Percentiles rank a stretch among this genome's conserved stretches.
Evolutionary conservation across 331 rosid species (phyloP).

Genomic region (Rosa hybrid): DNA sequence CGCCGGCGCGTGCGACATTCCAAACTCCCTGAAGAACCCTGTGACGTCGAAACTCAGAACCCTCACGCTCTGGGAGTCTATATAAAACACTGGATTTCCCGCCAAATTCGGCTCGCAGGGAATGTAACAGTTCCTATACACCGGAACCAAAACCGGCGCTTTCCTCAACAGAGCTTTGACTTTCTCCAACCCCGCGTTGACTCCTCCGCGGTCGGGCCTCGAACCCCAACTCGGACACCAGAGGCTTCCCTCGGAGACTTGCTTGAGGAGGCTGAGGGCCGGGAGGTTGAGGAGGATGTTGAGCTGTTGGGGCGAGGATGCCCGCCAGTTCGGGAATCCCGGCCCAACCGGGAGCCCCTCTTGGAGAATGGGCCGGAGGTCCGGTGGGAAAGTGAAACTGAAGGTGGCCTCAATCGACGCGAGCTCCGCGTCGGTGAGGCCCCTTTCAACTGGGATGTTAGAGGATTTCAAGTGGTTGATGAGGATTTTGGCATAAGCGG

Average conservation of each 20-base stretch:
- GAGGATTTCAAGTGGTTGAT: slow-evolving; percentile 51
- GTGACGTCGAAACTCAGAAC: slow-evolving; percentile 59
- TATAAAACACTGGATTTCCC: slow-evolving; percentile 71
- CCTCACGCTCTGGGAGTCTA: slow-evolving; percentile 44
- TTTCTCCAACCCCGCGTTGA: slow-evolving; percentile 14
- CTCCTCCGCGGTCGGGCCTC: slow-evolving; percentile 21
- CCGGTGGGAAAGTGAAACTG: slow-evolving; percentile 72
- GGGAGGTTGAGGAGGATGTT: slow-evolving; percentile 61
- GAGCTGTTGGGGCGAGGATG: slow-evolving; percentile 73
- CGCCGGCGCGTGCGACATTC: slow-evolving; percentile 46
- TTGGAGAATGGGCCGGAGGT: slow-evolving; percentile 72
- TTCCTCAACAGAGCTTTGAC: slow-evolving; percentile 28
- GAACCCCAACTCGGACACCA: slow-evolving; percentile 74
- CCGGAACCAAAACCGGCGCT: slow-evolving; percentile 65
- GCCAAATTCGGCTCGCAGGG: slow-evolving; percentile 47
- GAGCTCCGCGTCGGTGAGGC: slow-evolving; percentile 67
- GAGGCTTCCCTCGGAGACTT: slow-evolving; percentile 43
- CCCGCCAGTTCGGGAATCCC: slow-evolving; percentile 91
- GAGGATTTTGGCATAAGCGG: slow-evolving; percentile 64
- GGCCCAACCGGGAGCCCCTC: slow-evolving; percentile 69
- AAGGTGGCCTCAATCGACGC: slow-evolving; percentile 46
- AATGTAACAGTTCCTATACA: slow-evolving; percentile 60
- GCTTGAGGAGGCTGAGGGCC: slow-evolving; percentile 41
- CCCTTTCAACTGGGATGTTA: slow-evolving; percentile 41
- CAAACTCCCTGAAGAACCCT: slow-evolving; percentile 52